phyloP scores from a whole-genome alignment of 108 stramenopile genomes.

The Cyclotella sp. region DNA sequence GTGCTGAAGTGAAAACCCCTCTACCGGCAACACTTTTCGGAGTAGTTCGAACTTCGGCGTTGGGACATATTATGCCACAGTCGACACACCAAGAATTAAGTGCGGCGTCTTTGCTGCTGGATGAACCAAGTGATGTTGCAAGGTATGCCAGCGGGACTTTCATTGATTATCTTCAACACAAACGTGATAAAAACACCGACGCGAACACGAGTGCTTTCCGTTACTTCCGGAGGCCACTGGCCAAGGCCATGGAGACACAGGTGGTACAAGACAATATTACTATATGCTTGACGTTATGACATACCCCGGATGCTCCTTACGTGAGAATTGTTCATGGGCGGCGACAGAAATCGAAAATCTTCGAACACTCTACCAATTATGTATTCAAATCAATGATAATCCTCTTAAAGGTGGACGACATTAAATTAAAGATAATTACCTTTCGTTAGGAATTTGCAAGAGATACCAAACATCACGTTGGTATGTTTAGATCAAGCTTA shows the following conservation, averaged over 20 bases:
- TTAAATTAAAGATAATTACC: too few relatives aligned
- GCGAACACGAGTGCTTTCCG: not conserved
- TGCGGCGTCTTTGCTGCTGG: conserved; percentile 19
- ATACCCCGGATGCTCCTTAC: too few relatives aligned
- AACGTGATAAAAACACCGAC: not conserved
- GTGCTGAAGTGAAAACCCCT: conserved; percentile 52
- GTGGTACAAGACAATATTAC: too few relatives aligned
- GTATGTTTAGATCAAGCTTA: too few relatives aligned
- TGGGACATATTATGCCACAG: conserved; percentile 42
- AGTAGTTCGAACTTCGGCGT: conserved; percentile 48
- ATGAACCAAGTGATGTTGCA: conserved; percentile 11
- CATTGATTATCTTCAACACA: not conserved
- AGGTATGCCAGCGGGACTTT: conserved; percentile 10
- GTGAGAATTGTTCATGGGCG: not conserved
- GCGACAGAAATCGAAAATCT: not conserved
- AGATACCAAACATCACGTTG: too few relatives aligned
- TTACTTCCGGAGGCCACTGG: conserved; percentile 5
- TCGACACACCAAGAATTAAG: conserved; percentile 55
- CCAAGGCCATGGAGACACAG: not conserved
- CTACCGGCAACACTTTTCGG: conserved; percentile 59
- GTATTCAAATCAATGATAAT: conserved; percentile 5
- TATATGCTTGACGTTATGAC: too few relatives aligned
- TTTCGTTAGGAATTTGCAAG: too few relatives aligned
- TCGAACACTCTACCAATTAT: too few relatives aligned
- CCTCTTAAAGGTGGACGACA: not conserved